A percentile compares a stretch with the other conserved stretches of the same genome.
Conservation (phyloP, 805 yeast species). For the Pichia manshurica region DNA sequence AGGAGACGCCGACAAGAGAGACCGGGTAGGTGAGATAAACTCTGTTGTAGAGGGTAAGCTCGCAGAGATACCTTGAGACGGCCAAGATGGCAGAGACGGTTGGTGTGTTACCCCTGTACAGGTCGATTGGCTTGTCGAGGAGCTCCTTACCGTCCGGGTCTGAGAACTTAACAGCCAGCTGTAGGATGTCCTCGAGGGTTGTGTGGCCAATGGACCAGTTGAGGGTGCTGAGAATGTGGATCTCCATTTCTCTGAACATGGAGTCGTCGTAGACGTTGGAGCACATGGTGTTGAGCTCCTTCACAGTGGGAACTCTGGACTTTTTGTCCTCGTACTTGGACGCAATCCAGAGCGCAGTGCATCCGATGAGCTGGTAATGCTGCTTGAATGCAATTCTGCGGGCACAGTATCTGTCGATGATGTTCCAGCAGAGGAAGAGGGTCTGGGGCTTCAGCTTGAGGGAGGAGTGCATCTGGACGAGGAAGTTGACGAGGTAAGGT, state of each 20-base stretch:
- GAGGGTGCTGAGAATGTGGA: slow-evolving; percentile 36
- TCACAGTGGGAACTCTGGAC: slow-evolving; percentile 49
- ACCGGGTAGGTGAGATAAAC: slow-evolving; percentile 39
- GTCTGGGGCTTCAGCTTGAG: slow-evolving; percentile 60
- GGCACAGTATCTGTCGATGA: slow-evolving; percentile 89
- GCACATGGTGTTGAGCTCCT: slow-evolving; percentile 51
- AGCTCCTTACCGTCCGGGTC: slow-evolving; percentile 31
- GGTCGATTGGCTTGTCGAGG: slow-evolving; percentile 23
- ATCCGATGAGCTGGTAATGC: slow-evolving; percentile 85
- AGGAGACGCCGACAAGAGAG: slow-evolving; percentile 43
- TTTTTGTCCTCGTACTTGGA: slow-evolving; percentile 70
- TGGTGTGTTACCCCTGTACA: slow-evolving; percentile 29
- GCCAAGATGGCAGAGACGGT: slow-evolving; percentile 49
- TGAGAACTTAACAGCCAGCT: slow-evolving; percentile 31
- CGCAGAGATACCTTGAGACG: slow-evolving; percentile 49
- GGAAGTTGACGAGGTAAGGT: slow-evolving; percentile 69
- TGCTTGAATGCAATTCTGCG: slow-evolving; percentile 77
- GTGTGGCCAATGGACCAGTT: slow-evolving; percentile 41
- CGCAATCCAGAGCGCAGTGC: slow-evolving; percentile 90
- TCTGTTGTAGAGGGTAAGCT: slow-evolving; percentile 46
- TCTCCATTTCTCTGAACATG: slow-evolving; percentile 44
- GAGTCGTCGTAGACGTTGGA: slow-evolving; percentile 49
- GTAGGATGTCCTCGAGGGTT: slow-evolving; percentile 48
- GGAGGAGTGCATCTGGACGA: slow-evolving; percentile 59
- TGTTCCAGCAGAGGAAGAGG: slow-evolving; percentile 61